phyloP scores from a whole-genome alignment of 108 stramenopile species.

The Skeletonema marinoi region DNA sequence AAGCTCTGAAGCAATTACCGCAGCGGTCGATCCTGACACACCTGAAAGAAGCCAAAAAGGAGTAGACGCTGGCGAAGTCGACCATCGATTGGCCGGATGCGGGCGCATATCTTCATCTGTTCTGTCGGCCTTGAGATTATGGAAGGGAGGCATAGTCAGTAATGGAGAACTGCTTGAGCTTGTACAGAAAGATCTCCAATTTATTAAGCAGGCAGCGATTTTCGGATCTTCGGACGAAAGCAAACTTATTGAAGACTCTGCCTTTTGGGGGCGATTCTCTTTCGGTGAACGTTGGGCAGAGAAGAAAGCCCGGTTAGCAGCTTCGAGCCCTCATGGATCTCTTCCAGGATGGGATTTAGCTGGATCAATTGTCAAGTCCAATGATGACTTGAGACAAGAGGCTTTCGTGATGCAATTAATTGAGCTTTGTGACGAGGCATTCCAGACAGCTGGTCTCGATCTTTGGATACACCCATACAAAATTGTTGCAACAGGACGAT shows the following conservation, averaged over 20 bases:
- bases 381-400: constrained; percentile 98
- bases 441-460: constrained; percentile 84
- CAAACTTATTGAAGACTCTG: constrained; percentile 83
- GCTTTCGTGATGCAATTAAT: constrained; percentile 96
- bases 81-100: constrained; percentile 79
- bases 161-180: constrained; percentile 86
- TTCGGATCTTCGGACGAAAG: constrained; percentile 58
- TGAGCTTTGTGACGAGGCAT: constrained; percentile 90
- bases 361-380: constrained; percentile 97
- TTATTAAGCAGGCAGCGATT: constrained; percentile 53
- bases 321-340: constrained; percentile 74
- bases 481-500: constrained; percentile 90
- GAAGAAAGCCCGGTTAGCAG: constrained; percentile 87
- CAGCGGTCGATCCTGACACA: constrained; percentile 14
- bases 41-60: constrained; percentile 49
- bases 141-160: constrained; percentile 80
- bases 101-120: constrained; percentile 81
- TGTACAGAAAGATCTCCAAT: constrained; percentile 86
- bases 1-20: neutral
- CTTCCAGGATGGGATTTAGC: constrained; percentile 87
- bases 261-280: constrained; percentile 90
- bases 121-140: constrained; percentile 78
- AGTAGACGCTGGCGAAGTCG: constrained; percentile 86
- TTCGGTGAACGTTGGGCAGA: constrained; percentile 97
- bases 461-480: constrained; percentile 93